Conservation (phyloP, 2,329 filamentous ascomycete genomes). For the Cordyceps javanica region DNA sequence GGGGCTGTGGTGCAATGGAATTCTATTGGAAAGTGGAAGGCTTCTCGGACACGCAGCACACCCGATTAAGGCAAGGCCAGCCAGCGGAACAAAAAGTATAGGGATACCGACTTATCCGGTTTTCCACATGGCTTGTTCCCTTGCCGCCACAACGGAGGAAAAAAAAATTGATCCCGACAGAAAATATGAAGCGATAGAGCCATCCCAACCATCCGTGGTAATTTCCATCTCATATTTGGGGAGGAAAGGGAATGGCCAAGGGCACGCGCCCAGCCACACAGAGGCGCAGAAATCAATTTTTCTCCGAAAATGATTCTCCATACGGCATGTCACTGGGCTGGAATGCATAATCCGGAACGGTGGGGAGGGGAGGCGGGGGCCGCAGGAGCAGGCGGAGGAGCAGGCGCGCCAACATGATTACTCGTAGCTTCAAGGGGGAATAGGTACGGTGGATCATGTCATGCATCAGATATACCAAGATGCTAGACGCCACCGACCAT, state of each 20-base stretch:
- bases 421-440: not conserved
- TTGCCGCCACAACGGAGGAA: no score
- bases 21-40: not conserved
- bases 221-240: not conserved
- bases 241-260: no score
- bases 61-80: no score
- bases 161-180: not conserved
- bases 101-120: no score
- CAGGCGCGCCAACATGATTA: no score
- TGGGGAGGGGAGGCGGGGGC: no score
- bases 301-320: not conserved
- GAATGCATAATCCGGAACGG: not conserved
- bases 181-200: not conserved
- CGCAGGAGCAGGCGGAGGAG: no score
- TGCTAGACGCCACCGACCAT: not conserved
- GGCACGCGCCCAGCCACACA: not conserved
- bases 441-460: not conserved
- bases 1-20: not conserved
- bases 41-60: not conserved
- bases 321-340: not conserved
- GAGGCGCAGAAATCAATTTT: not conserved
- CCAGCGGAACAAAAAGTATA: no score
- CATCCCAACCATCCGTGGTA: not conserved
- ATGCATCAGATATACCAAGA: slow-evolving; percentile 9
- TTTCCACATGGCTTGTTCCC: no score